These are phyloP conservation scores for Aspergillus glaucus DNA, from an alignment of 2,329 filamentous ascomycete genomes.

Conservation along the genomic window DNA sequence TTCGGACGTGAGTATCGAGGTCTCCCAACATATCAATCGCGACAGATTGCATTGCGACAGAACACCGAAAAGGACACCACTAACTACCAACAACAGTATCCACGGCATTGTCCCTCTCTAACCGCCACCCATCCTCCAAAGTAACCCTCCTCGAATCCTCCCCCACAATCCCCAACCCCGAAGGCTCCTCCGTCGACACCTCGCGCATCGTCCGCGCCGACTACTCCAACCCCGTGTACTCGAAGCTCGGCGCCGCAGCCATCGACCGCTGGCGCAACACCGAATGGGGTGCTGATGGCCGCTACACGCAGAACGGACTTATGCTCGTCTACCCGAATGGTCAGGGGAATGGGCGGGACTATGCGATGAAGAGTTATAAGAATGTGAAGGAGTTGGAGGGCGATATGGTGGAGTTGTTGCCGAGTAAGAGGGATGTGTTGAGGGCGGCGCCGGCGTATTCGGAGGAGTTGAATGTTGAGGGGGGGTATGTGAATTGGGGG, in stretches of 20 bases:
- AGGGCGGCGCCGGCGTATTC: constrained; percentile 31
- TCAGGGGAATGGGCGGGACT: constrained; percentile 25
- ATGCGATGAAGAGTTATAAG: constrained; percentile 34
- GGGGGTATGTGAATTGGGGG: constrained; percentile 43
- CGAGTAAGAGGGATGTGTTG: constrained; percentile 28
- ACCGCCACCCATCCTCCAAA: constrained; percentile 46
- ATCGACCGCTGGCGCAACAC: constrained; percentile 59
- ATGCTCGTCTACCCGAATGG: constrained; percentile 33
- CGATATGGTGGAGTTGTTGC: constrained; percentile 29
- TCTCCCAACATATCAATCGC: background rate
- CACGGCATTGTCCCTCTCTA: constrained; percentile 64
- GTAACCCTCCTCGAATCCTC: constrained; percentile 56
- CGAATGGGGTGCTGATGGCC: constrained; percentile 38
- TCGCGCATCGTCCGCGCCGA: constrained; percentile 64
- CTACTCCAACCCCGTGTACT: constrained; percentile 75
- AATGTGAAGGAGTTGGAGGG: constrained; percentile 33
- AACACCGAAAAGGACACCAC: background rate
- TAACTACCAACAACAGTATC: constrained; percentile 39
- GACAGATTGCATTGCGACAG: background rate
- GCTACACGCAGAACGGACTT: constrained; percentile 41
- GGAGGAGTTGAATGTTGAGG: constrained; percentile 26
- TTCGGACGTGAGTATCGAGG: constrained; percentile 34
- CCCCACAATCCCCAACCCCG: constrained; percentile 50
- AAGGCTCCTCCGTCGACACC: constrained; percentile 55
- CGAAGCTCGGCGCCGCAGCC: constrained; percentile 64